Evolutionary conservation across 805 yeast genomes (phyloP), one percentile per base, ranked within the genome.

Genomic region (Maudiozyma pseudohumilis): DNA sequence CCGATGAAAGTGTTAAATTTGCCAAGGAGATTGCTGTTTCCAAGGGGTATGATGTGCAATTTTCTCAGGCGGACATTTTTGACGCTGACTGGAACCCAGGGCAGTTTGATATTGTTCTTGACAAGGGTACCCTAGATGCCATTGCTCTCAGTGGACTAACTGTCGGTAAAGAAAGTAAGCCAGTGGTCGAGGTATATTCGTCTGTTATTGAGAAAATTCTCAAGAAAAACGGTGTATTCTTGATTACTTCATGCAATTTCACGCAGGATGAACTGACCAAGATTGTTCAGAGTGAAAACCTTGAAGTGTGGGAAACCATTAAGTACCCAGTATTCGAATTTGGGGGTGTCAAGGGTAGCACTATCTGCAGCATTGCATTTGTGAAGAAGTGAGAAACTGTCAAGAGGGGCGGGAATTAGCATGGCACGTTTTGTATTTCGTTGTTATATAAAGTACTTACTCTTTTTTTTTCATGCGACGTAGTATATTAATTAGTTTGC

Each of bases 111-210:
- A 58, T 92, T 7, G 73, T 89, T 2, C 63, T 87, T 13, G 99
- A 92, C 60, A 92, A 92, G 57, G 99, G 99, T 7, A 92, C 99
- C 0, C 63, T 92, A 17, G 99, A 92, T 62, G 99, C 99, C 5
- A 89, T 92, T 43, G 96, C 96, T 0, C 68, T 92, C 32, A 84
- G 85, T 56, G 80, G 80, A 17, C 47, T 64, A 2, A 68, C 60
- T 16, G 72, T 72, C 41, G 69, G 60, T 7, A 68, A 60, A 7
- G 62, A 61, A 10, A 68, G 65, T 6, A 63, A 65, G 40, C 68
- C 72, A 13, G 70, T 74, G 3, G 63, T 72, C 40, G 75, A 79
- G 20, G 63, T 74, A 12, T 89, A 92, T 50, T 76, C 87, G 0
- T 45, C 47, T 0, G 77, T 74, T 25, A 77, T 85, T 16, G 64